Evolutionary conservation across 345 rosid species (phyloP).

Genomic region (Microthlaspi erraticum): DNA sequence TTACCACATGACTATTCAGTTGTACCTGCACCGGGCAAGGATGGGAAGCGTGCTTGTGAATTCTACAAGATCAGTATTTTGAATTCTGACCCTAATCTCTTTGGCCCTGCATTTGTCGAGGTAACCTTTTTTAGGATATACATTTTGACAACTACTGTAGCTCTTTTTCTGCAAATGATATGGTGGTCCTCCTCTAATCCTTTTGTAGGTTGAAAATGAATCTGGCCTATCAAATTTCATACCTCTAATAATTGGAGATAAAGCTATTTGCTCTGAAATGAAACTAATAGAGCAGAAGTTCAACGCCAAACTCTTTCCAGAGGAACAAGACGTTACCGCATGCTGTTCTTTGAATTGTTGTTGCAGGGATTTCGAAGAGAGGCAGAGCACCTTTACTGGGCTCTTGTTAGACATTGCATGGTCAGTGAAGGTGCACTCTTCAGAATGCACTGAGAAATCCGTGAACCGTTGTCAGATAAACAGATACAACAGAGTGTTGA

Average conservation of each 20-base stretch:
- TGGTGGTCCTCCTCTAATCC: conserved; percentile 12
- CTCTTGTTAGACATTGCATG: conserved; percentile 83
- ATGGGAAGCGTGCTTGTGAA: conserved; percentile 50
- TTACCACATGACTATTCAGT: conserved; percentile 61
- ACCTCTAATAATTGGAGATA: conserved; percentile 76
- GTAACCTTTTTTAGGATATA: conserved; percentile 44
- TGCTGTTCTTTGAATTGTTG: conserved; percentile 40
- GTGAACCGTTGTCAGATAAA: conserved; percentile 64
- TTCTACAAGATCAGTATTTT: conserved; percentile 65
- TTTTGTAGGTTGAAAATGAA: conserved; percentile 83
- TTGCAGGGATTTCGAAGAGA: conserved; percentile 51
- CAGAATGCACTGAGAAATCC: conserved; percentile 52
- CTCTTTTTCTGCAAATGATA: conserved; percentile 13
- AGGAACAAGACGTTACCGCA: conserved; percentile 43
- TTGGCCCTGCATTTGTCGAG: conserved; percentile 98
- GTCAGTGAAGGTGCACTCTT: conserved; percentile 70
- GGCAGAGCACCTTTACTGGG: conserved; percentile 63
- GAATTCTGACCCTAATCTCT: conserved; percentile 59
- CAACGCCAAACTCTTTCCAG: conserved; percentile 50
- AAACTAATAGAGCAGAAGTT: conserved; percentile 63
- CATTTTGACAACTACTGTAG: background rate
- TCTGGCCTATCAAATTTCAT: conserved; percentile 90
- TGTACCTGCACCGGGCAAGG: conserved; percentile 51
- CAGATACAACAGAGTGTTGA: conserved; percentile 63
- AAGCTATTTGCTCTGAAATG: conserved; percentile 80